Base-by-base conservation (phyloP, 495 filamentous ascomycete species). In the Thermothielavioides terrestris region DNA sequence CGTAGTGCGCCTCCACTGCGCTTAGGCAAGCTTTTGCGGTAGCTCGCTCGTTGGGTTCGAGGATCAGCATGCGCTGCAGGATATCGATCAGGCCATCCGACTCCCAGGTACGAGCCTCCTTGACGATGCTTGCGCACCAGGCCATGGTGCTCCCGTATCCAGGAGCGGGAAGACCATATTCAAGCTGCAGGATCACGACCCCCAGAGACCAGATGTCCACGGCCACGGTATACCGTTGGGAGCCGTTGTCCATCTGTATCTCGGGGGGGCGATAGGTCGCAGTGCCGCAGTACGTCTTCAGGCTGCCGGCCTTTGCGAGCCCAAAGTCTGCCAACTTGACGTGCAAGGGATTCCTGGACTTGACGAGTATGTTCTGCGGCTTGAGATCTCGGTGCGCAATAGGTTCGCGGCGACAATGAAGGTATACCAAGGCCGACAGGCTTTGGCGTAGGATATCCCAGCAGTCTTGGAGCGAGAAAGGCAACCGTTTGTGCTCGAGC, bases 141-240 rank as follows among this genome's bases (percentile, higher is more conserved):
- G n/a, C 15, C 17, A 7, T 35, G 6, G 18, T 20, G 12, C 11
- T 6, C 15, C 30, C 31, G 6, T 2, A 22, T 4, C 31, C 31
- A 22, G 39, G 48, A 43, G 23, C 6, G 18, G 42, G 50, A 17
- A 53, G 50, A 20, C 23, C 12, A 23, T 53, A 46, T 28, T 25
- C 17, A 39, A 48, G 41, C 23, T 21, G 37, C 7, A 49, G 11
- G 18, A 54, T 49, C 11, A 54, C 39, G 7, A 48, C 44, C 17
- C 31, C 39, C 30, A 54, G 51, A 36, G 51, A 54, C 39, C 39
- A 54, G 15, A 54, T 49, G 34, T 54, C 45, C 2, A 49, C 38
- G 21, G 44, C 51, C 35, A 34, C 17, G 15, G 39, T 49, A 35
- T 54, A 42, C 25, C n/a, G 2, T 6, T 20, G 34, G 5, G 11